Conservation (phyloP, 192 early-diverging fungal genomes). For the Oehlia diaphana region DNA sequence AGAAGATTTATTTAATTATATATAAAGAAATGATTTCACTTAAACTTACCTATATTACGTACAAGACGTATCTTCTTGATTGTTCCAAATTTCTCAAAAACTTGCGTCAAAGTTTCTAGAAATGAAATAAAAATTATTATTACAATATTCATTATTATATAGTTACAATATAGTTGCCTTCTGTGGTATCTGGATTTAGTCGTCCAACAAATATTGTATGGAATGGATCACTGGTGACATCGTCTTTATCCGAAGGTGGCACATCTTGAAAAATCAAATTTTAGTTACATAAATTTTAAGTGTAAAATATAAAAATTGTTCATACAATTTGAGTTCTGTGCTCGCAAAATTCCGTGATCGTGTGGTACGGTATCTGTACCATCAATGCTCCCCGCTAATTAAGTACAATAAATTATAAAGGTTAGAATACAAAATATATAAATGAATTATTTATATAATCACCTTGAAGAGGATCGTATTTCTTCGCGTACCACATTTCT, state of each 20-base stretch:
- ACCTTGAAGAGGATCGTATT: constrained; percentile 38
- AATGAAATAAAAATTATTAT: not conserved
- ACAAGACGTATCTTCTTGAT: constrained; percentile 29
- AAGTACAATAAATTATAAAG: not conserved
- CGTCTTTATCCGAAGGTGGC: constrained; percentile 18
- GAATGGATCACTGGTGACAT: constrained; percentile 31
- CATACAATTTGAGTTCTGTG: constrained; percentile 34
- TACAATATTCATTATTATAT: not conserved
- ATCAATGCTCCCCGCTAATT: constrained; percentile 40
- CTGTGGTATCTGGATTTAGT: constrained; percentile 39
- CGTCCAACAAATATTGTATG: constrained; percentile 43
- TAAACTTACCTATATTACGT: constrained; percentile 28
- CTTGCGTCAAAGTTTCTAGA: constrained; percentile 29
- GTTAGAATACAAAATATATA: not conserved
- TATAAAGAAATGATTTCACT: not conserved
- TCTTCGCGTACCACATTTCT: constrained; percentile 41
- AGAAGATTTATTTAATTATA: not conserved
- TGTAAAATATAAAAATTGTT: not conserved
- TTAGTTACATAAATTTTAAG: not conserved
- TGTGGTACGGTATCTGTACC: constrained; percentile 41
- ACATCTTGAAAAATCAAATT: constrained; percentile 25
- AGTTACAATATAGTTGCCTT: constrained; percentile 24
- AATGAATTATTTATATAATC: not conserved
- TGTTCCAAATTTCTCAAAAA: constrained; percentile 37
- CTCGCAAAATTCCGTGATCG: constrained; percentile 40